Conservation (phyloP, 768 basidiomycete species). For the Termitomyces sp. region DNA sequence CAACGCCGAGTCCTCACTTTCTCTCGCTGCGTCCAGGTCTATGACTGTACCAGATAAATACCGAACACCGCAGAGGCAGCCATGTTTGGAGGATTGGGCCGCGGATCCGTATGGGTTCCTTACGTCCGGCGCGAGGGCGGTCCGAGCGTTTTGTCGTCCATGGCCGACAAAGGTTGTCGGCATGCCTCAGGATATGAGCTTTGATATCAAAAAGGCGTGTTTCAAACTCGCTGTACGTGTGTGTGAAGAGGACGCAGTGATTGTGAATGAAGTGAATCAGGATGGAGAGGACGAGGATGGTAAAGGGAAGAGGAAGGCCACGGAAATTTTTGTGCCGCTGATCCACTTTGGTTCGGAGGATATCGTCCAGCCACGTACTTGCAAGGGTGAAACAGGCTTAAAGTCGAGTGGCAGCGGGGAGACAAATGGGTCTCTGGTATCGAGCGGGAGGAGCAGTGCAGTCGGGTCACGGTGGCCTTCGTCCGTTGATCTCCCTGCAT, state of each 20-base stretch:
- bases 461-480: slow-evolving; percentile 14
- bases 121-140: slow-evolving; percentile 81
- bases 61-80: background rate
- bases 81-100: slow-evolving; percentile 26
- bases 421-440: slow-evolving; percentile 8
- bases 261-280: slow-evolving; percentile 22
- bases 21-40: slow-evolving; percentile 17
- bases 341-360: slow-evolving; percentile 72
- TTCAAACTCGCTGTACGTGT: slow-evolving; percentile 73
- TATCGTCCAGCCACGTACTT: slow-evolving; percentile 2
- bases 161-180: slow-evolving; percentile 79
- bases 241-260: slow-evolving; percentile 45
- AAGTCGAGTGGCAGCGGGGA: slow-evolving; percentile 12
- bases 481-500: slow-evolving; percentile 8
- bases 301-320: slow-evolving; percentile 43
- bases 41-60: slow-evolving; percentile 1
- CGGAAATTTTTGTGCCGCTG: slow-evolving; percentile 88
- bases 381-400: background rate
- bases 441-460: slow-evolving; percentile 11
- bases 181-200: slow-evolving; percentile 55
- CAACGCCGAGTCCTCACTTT: slow-evolving; percentile 21
- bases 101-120: slow-evolving; percentile 66
- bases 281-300: slow-evolving; percentile 2
- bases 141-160: slow-evolving; percentile 80
- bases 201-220: slow-evolving; percentile 65